Percentiles rank a stretch among this genome's conserved stretches.
Evolutionary conservation across 2,329 filamentous ascomycete species (phyloP).

Genomic region (Ophiostoma quercus): DNA sequence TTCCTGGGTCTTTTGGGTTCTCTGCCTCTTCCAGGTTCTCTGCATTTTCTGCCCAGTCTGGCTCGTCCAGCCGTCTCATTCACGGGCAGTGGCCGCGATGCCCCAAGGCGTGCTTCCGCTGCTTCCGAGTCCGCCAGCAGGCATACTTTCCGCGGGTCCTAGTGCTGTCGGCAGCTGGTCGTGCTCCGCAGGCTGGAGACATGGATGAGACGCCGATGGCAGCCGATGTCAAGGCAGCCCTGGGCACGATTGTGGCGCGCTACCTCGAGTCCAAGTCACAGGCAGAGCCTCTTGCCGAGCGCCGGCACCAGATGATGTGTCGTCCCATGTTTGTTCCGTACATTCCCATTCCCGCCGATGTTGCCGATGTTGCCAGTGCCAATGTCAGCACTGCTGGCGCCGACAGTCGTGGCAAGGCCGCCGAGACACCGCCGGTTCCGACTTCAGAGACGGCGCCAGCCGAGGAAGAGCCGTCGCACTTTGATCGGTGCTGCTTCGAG

Average conservation of each 20-base stretch:
- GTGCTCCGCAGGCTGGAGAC: background rate
- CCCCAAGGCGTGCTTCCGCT: background rate
- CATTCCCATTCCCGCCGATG: background rate
- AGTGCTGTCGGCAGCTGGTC: background rate
- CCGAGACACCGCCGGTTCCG: background rate
- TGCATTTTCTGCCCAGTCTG: no score
- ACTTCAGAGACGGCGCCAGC: background rate
- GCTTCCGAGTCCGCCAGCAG: background rate
- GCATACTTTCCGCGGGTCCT: background rate
- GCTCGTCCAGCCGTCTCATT: background rate
- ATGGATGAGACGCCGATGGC: background rate
- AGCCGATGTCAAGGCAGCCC: background rate
- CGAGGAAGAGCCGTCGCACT: background rate
- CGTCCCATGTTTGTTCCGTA: slow-evolving; percentile 1
- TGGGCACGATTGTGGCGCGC: background rate
- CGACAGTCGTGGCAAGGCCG: background rate
- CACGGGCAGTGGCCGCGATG: background rate
- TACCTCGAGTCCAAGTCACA: background rate
- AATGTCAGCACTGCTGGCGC: no score
- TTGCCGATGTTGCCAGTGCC: background rate
- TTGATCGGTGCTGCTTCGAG: slow-evolving; percentile 10
- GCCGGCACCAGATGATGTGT: background rate
- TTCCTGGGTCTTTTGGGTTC: no score
- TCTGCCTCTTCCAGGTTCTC: no score
- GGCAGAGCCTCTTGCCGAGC: background rate